Conservation (phyloP, 805 yeast genomes). For the Teunomyces kruisii region DNA sequence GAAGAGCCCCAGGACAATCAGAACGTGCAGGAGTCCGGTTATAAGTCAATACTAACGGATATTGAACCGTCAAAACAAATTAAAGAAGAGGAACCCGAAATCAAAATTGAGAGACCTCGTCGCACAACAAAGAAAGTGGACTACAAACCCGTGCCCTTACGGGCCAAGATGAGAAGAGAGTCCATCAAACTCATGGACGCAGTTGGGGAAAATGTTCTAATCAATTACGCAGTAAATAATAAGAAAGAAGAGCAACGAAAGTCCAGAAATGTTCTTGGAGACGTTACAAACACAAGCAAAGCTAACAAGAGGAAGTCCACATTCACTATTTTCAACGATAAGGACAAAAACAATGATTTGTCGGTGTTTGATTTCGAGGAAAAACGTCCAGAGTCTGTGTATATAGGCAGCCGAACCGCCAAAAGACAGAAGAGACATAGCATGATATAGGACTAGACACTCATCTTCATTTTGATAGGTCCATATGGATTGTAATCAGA, state of each 20-base stretch:
- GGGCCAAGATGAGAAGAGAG: conserved; percentile 69
- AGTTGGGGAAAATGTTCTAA: conserved; percentile 36
- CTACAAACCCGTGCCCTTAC: conserved; percentile 66
- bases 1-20: not conserved
- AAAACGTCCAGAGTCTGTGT: conserved; percentile 5
- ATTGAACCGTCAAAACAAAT: not conserved
- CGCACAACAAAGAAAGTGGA: conserved; percentile 59
- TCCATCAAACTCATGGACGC: conserved; percentile 63
- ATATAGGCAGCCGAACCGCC: conserved; percentile 15
- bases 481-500: conserved; percentile 77
- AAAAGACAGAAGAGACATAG: conserved; percentile 10
- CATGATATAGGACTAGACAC: conserved; percentile 54
- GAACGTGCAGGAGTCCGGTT: not conserved
- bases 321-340: not conserved
- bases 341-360: conserved; percentile 24
- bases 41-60: not conserved
- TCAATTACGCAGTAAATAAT: conserved; percentile 10
- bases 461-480: conserved; percentile 93
- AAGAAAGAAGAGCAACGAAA: conserved; percentile 1
- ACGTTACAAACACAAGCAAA: conserved; percentile 1
- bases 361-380: conserved; percentile 12
- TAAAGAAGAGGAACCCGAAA: not conserved
- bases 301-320: conserved; percentile 3
- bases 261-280: conserved; percentile 6
- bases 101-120: conserved; percentile 32